Conservation (phyloP, 257 asterid species). For the Solanum corneliomulleri region DNA sequence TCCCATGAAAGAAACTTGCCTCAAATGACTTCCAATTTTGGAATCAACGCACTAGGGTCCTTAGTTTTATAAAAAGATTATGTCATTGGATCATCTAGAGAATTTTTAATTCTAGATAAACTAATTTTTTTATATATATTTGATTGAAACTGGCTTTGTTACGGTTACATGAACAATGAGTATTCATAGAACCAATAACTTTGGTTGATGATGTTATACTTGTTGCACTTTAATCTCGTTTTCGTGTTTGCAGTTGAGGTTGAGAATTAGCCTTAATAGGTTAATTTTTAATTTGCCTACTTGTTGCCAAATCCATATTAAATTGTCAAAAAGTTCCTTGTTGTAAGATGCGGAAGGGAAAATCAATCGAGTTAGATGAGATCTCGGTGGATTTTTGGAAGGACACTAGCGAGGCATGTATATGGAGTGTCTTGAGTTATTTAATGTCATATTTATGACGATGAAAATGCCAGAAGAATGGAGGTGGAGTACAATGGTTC, state of each 20-base stretch:
- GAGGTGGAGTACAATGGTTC: background rate
- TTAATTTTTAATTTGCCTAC: background rate
- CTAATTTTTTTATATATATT: background rate
- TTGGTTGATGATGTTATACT: background rate
- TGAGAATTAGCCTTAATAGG: background rate
- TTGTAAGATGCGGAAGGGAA: background rate
- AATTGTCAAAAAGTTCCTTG: background rate
- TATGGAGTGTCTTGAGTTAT: background rate
- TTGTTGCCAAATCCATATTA: background rate
- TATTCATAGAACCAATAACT: background rate
- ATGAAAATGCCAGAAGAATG: background rate
- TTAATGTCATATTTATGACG: background rate
- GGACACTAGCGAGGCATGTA: background rate
- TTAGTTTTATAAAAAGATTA: background rate
- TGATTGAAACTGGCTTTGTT: background rate
- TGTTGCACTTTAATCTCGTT: background rate
- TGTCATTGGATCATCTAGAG: background rate
- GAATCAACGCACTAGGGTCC: background rate
- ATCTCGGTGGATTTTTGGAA: background rate
- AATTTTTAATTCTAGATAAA: background rate
- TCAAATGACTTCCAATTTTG: background rate
- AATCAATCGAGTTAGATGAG: background rate
- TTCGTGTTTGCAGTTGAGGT: background rate
- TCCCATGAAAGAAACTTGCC: background rate
- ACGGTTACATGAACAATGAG: background rate